Evolutionary conservation across 257 asterid species (phyloP).

Genomic region (Solanum acaule): DNA sequence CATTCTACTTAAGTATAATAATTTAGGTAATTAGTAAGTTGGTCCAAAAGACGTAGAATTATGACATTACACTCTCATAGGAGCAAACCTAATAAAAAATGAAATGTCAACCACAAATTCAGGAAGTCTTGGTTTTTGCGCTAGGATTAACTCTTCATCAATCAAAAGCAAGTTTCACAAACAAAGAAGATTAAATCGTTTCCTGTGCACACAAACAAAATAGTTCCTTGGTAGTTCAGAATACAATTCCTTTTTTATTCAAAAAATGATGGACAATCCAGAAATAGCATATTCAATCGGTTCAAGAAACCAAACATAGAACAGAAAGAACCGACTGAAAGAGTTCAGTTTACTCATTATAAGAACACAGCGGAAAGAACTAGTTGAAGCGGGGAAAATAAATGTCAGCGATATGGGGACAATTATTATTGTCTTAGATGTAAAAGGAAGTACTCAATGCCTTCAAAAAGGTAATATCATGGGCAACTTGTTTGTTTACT

Average conservation of each 20-base stretch:
- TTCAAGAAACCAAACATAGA: not conserved
- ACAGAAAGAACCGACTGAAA: not conserved
- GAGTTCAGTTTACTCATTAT: not conserved
- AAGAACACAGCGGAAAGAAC: not conserved
- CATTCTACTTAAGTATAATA: not conserved
- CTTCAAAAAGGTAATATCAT: not conserved
- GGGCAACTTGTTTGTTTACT: not conserved
- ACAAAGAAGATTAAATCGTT: not conserved
- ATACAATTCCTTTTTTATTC: not conserved
- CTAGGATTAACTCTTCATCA: not conserved
- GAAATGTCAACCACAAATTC: not conserved
- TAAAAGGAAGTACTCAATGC: not conserved
- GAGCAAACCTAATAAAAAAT: not conserved
- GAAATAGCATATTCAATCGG: not conserved
- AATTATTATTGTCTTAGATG: not conserved
- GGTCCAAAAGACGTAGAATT: not conserved
- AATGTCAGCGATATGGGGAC: not conserved
- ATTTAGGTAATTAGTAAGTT: not conserved
- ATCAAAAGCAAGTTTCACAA: not conserved
- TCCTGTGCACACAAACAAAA: not conserved
- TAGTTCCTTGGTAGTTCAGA: not conserved
- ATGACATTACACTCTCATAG: not conserved
- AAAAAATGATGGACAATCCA: not conserved
- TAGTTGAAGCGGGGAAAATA: not conserved
- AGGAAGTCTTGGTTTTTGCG: not conserved